phyloP scores from a whole-genome alignment of 2,329 filamentous ascomycete species.

The Phialophora verrucosa region DNA sequence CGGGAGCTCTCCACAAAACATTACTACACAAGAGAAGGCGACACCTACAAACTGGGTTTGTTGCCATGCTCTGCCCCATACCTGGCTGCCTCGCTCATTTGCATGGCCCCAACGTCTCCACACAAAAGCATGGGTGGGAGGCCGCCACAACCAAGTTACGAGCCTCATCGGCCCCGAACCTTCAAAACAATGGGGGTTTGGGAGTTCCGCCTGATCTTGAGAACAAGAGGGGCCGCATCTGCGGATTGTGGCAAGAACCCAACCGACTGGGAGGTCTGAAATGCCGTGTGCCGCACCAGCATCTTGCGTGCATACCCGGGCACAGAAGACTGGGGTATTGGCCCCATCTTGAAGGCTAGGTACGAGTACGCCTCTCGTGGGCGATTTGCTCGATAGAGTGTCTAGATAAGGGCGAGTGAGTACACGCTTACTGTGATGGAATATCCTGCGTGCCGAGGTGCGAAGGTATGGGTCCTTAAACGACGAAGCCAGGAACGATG shows the following conservation, averaged over 20 bases:
- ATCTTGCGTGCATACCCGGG: not conserved
- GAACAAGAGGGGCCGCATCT: not conserved
- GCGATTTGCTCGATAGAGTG: not conserved
- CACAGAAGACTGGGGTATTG: not conserved
- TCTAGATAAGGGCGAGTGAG: not conserved
- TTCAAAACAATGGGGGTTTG: not conserved
- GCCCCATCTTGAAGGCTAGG: not conserved
- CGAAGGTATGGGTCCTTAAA: not conserved
- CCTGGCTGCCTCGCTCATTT: not conserved
- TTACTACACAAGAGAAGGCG: not conserved
- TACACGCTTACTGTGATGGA: not conserved
- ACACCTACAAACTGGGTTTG: not conserved
- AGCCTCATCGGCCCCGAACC: not conserved
- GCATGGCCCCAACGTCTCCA: not conserved
- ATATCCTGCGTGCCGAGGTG: not conserved
- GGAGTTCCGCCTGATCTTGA: not conserved
- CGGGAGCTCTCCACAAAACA: not conserved
- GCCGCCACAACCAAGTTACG: not conserved
- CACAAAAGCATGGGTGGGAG: not conserved
- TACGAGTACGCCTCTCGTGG: not conserved
- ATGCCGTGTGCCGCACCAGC: not conserved
- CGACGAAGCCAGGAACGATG: not conserved
- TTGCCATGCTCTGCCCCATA: not conserved
- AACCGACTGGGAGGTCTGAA: not conserved
- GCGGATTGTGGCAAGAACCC: constrained; percentile 1